Percentiles rank a stretch among this genome's conserved stretches.
These are phyloP conservation scores for Diplosphaera chodatii DNA, from an alignment of 139 green algal genomes.

Conservation along the genomic window DNA sequence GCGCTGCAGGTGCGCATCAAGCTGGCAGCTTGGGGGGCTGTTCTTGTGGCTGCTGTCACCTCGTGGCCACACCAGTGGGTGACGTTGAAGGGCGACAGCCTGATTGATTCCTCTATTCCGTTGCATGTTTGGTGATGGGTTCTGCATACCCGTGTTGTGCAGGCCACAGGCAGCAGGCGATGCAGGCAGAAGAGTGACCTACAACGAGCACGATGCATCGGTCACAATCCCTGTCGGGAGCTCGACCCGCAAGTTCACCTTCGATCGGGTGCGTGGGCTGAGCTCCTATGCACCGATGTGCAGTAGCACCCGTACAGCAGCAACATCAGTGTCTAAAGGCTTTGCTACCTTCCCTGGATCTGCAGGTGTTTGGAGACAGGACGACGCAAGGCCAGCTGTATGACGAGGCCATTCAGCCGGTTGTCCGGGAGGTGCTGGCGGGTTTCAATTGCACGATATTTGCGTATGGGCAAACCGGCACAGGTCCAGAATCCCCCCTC, in stretches of 20 bases:
- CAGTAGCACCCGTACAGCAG: too few relatives aligned
- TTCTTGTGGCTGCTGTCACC: too few relatives aligned
- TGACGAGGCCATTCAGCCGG: slow-evolving; percentile 71
- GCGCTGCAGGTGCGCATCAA: slow-evolving; percentile 92
- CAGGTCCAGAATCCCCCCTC: slow-evolving; percentile 9
- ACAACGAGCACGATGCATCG: neutral
- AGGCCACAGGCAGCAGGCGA: too few relatives aligned
- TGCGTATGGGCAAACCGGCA: slow-evolving; percentile 91
- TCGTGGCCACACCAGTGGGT: too few relatives aligned
- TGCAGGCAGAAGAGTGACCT: neutral
- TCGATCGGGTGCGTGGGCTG: slow-evolving; percentile 87
- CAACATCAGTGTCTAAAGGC: too few relatives aligned
- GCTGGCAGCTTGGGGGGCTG: too few relatives aligned
- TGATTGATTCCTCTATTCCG: too few relatives aligned
- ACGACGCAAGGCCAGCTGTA: slow-evolving; percentile 84
- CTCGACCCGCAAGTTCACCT: slow-evolving; percentile 72
- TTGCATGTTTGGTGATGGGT: too few relatives aligned
- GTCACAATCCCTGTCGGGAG: neutral
- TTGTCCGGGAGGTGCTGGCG: slow-evolving; percentile 93
- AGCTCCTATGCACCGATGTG: too few relatives aligned
- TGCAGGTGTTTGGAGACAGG: slow-evolving; percentile 78
- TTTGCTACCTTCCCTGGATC: too few relatives aligned
- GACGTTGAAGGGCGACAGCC: too few relatives aligned
- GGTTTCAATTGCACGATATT: slow-evolving; percentile 92
- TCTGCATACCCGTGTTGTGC: too few relatives aligned